Conservation (phyloP, 306 rosid species). For the Cicer cuneatum region DNA sequence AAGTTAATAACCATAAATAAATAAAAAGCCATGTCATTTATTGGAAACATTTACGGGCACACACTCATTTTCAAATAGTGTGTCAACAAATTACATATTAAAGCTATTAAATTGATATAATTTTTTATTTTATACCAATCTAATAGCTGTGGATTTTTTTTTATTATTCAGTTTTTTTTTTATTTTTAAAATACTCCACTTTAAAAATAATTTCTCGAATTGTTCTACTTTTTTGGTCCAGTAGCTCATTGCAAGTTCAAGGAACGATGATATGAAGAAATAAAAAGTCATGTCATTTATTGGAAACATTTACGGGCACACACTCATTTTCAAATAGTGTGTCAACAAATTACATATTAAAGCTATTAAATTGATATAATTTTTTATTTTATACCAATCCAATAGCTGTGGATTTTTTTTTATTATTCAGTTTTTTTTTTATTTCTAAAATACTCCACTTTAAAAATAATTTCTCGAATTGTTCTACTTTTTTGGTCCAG, state of each 20-base stretch:
- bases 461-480: no score
- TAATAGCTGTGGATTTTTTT: no score
- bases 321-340: background rate
- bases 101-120: background rate
- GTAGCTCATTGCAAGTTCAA: no score
- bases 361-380: background rate
- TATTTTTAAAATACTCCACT: no score
- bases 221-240: no score
- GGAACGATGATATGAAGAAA: no score
- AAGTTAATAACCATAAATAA: background rate
- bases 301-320: background rate
- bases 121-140: background rate
- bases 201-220: no score
- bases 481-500: no score
- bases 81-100: background rate
- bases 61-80: background rate
- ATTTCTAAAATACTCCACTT: no score
- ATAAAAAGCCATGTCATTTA: background rate
- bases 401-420: no score
- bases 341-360: background rate
- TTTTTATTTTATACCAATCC: background rate
- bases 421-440: no score
- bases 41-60: background rate
- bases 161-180: no score
- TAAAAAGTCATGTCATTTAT: background rate